A percentile compares a stretch with the other conserved stretches of the same genome.
Conservation (phyloP, 805 yeast genomes). For the Zygosaccharomyces rouxii region DNA sequence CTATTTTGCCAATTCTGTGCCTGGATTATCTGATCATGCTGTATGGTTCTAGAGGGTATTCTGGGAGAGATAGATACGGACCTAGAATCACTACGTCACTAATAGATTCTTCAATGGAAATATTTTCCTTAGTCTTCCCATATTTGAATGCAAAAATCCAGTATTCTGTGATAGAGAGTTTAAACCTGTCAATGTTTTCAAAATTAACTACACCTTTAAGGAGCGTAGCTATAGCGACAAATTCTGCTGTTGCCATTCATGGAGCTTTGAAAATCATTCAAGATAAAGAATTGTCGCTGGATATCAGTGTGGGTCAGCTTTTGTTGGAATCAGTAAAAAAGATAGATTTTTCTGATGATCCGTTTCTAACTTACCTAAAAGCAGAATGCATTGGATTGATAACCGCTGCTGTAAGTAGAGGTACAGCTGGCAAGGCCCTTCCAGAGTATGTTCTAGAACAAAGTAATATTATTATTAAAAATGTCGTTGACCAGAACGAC, state of each 20-base stretch:
- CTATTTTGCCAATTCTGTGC: conserved; percentile 40
- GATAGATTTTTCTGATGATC: conserved; percentile 40
- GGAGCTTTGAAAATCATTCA: conserved; percentile 38
- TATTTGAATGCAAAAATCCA: conserved; percentile 73
- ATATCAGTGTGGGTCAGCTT: conserved; percentile 40
- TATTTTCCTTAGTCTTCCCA: conserved; percentile 69
- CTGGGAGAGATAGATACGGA: conserved; percentile 21
- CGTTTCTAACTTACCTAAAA: conserved; percentile 42
- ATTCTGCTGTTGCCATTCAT: conserved; percentile 60
- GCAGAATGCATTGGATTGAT: conserved; percentile 58
- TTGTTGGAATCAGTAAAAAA: conserved; percentile 48
- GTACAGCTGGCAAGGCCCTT: conserved; percentile 7
- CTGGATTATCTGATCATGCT: conserved; percentile 40
- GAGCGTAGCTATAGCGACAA: conserved; percentile 51
- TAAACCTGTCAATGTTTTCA: conserved; percentile 53
- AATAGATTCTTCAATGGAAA: conserved; percentile 73
- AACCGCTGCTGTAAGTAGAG: conserved; percentile 31
- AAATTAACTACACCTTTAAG: conserved; percentile 35
- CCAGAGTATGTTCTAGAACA: conserved; percentile 36
- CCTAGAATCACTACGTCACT: conserved; percentile 49
- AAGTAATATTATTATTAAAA: conserved; percentile 53
- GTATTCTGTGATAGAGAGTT: conserved; percentile 77
- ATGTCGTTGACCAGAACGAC: conserved; percentile 58
- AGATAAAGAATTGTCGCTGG: conserved; percentile 26
- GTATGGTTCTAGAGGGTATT: conserved; percentile 23